Base-by-base conservation (phyloP, 140 eudicot genomes). In the Senecio squalidus region DNA sequence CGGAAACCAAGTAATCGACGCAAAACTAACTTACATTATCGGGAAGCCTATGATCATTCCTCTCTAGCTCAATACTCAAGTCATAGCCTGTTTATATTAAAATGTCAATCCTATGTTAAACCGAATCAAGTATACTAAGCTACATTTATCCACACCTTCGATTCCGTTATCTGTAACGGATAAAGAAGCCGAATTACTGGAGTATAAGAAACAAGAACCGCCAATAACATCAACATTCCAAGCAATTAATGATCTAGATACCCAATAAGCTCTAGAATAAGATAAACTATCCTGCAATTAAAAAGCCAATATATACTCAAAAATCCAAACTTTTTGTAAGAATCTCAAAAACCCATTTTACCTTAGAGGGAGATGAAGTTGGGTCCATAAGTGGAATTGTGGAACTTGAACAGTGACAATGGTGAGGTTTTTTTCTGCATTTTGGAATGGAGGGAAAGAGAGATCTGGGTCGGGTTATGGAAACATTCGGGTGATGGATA, bases 211-310 rank as follows among this genome's bases (percentile, higher is more conserved):
- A 62, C 81, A 83, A 3, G 94, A 78, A 60, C 86, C 88, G 24
- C 67, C 80, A 59, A 33, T 71, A 55, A 15, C 62, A 68, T 81
- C 96, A 50, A 79, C 70, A 75, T 91, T 55, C 94, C 91, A 91
- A 18, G 94, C 94, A 79, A 91, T 86, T 31, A 75, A 9, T 25
- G 83, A 82, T 49, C 55, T 69, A 69, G 86, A 76, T 34, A 84
- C 96, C 96, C 96, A 91, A 34, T 76, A 86, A 34, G 96, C 98
- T 68, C 82, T 79, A 21, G 84, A 78, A 58, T 64, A 65, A 14
- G 51, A 34, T 63, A 86, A 57, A 40, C 76, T 70, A 67, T 81
- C 94, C 96, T 84, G 84, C 79, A 76, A 53, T 54, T 38, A 33
- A 0, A 33, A 33, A 6, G 39, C 39, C 39, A 33, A 33, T 11